Base-by-base conservation (phyloP, 345 rosid species). In the Acer saccharum region DNA sequence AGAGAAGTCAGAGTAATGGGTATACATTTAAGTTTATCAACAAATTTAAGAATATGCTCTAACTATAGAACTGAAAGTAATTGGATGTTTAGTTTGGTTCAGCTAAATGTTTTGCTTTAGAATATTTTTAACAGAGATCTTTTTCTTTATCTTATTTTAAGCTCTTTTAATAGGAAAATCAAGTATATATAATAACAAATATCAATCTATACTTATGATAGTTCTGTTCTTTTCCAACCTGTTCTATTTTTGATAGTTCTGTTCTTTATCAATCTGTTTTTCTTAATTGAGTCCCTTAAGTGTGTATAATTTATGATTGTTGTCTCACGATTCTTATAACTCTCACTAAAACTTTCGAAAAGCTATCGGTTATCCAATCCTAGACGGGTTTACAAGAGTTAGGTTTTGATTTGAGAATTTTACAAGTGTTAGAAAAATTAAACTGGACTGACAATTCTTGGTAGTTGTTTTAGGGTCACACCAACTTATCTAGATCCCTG, bases 401-500 rank as follows among this genome's bases (percentile, higher is more conserved):
- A 32, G 35, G 35, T 32, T 68, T 43, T 10, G 71, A 68, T 68
- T 68, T 20, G 27, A n/a, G 46, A 39, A 68, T 41, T 67, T 66
- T 18, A 41, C 6, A 1, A 41, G 27, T 10, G 50, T n/a, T 43
- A 10, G 4, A 12, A 68, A 68, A 68, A n/a, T 68, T 43, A 35
- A 43, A 44, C 16, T 13, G 25, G n/a, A 68, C 5, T 12, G 21
- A 68, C 2, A 20, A 41, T 27, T 67, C 8, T 23, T 13, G 11
- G 14, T 67, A 14, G 55, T 12, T 50, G 50, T 18, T 67, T 67
- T 39, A 68, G 27, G 43, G 54, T 10, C 48, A 16, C 54, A 43
- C 7, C 18, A 11, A 68, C 8, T 20, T 68, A 11, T 14, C 4
- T 14, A 50, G 16, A 50, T 50, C 58, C 58, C 58, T 54, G n/a